A percentile compares a stretch with the other conserved stretches of the same genome.
These are phyloP conservation scores for Syzygium aqueum DNA, from an alignment of 345 rosid genomes.

Conservation along the genomic window DNA sequence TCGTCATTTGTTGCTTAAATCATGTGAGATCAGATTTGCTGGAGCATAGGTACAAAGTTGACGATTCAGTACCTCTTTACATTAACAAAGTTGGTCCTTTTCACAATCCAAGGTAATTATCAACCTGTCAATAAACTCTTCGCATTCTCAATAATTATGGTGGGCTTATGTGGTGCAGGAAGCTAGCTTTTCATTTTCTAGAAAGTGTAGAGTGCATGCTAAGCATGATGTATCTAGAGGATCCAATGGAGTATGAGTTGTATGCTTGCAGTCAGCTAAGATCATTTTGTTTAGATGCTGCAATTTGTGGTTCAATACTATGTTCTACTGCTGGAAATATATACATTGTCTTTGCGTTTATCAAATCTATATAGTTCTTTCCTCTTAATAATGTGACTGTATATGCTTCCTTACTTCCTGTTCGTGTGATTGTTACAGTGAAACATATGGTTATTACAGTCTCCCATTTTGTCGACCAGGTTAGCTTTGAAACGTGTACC, in stretches of 20 bases:
- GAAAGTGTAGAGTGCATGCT: background rate
- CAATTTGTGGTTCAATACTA: background rate
- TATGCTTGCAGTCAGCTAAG: background rate
- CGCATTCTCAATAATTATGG: no score
- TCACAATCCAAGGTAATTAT: constrained; percentile 54
- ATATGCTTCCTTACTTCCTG: background rate
- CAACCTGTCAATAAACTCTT: background rate
- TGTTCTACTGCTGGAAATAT: background rate
- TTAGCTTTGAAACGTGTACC: background rate
- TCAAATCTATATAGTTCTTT: background rate
- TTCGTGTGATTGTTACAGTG: constrained; percentile 21
- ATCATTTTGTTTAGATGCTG: background rate
- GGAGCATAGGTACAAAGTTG: constrained; percentile 53
- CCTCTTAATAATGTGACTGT: background rate
- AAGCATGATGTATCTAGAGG: background rate
- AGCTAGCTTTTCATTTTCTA: background rate
- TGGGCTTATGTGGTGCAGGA: no score
- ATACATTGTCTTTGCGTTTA: background rate
- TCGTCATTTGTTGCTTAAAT: constrained; percentile 13
- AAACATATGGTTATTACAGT: constrained; percentile 72
- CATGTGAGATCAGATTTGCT: constrained; percentile 48
- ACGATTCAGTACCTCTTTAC: constrained; percentile 56
- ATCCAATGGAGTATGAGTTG: background rate
- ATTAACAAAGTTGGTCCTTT: constrained; percentile 77
- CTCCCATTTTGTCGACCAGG: constrained; percentile 74